Base-by-base conservation (phyloP, 495 filamentous ascomycete genomes). In the Penicillium mononematosum region DNA sequence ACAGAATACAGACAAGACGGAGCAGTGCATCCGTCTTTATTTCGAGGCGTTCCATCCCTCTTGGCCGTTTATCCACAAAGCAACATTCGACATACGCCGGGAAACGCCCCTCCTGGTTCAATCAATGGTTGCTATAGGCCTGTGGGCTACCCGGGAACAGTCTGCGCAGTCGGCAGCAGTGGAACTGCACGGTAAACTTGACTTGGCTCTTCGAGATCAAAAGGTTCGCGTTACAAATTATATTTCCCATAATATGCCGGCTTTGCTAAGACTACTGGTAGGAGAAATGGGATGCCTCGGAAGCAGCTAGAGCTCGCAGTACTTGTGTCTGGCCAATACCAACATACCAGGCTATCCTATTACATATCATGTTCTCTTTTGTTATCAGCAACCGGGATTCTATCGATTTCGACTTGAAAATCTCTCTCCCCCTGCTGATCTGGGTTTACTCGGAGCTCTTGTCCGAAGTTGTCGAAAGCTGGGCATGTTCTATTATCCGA, bases 41-140 rank as follows among this genome's bases (percentile, higher is more conserved):
- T 74, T 72, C 46, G 53, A 67, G 24, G 6, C 14, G 17, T 71
- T 74, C 7, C 67, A 75, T 20, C 63, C 66, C 0, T 41, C 51
- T 20, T 75, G 72, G 72, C 58, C 68, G 1, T 73, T 75, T 25
- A 49, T 73, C n/a, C 63, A 70, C 31, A 58, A 44, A 58, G 57
- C 49, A 2, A 55, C 67, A 10, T 75, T 75, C 25, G 24, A 64
- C 11, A 1, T 50, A 10, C 14, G 7, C 8, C 47, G 27, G 7
- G 68, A 71, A 53, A 45, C 49, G 0, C 63, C 66, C 0, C 36
- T 73, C 14, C 64, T 73, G 22, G 10, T 67, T 5, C 69, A 71
- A 20, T 63, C 69, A 25, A 70, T 71, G 59, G 41, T 65, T 1
- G 64, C 53, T 2, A 61, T 73, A 27, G 70, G 69, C 0, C 24